Percentiles rank a stretch among this genome's conserved stretches.
Evolutionary conservation across 257 asterid genomes (phyloP).

Genomic region (Scutellaria baicalensis): DNA sequence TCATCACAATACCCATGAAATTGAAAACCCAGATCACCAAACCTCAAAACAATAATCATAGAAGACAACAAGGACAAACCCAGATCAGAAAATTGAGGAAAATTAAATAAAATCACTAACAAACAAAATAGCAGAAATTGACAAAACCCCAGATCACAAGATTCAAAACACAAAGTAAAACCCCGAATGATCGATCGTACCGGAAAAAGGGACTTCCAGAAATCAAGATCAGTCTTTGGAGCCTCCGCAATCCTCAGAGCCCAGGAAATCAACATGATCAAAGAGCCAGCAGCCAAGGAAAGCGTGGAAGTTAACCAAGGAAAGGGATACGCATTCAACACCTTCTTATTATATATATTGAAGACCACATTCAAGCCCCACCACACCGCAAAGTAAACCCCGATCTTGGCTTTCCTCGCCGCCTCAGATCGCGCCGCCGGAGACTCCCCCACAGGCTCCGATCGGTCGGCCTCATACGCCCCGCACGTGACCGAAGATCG

Average conservation of each 20-base stretch:
- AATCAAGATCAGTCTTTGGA: conserved; percentile 91
- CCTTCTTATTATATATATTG: conserved; percentile 88
- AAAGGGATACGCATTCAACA: conserved; percentile 77
- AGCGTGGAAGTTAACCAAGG: conserved; percentile 96
- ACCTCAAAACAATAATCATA: neutral
- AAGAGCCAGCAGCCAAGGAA: conserved; percentile 86
- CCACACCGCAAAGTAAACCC: conserved; percentile 87
- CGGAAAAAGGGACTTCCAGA: conserved; percentile 95
- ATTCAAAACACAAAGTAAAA: conserved; percentile 3
- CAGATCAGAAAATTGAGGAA: conserved; percentile 6
- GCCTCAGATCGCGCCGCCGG: conserved; percentile 42
- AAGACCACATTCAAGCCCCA: conserved; percentile 90
- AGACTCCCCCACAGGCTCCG: conserved; percentile 38
- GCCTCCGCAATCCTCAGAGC: conserved; percentile 70
- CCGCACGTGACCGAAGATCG: conserved; percentile 39
- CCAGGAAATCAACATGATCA: conserved; percentile 89
- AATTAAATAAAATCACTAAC: neutral
- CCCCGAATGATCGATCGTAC: conserved; percentile 32
- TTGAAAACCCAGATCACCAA: conserved; percentile 13
- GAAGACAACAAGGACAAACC: neutral
- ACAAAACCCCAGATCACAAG: neutral
- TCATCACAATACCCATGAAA: neutral
- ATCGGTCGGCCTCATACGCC: conserved; percentile 74
- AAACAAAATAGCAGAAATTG: conserved; percentile 1
- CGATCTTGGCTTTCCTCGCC: conserved; percentile 74